A percentile compares a stretch with the other conserved stretches of the same genome.
phyloP scores from a whole-genome alignment of 2,329 filamentous ascomycete genomes.

The Nemania diffusa region DNA sequence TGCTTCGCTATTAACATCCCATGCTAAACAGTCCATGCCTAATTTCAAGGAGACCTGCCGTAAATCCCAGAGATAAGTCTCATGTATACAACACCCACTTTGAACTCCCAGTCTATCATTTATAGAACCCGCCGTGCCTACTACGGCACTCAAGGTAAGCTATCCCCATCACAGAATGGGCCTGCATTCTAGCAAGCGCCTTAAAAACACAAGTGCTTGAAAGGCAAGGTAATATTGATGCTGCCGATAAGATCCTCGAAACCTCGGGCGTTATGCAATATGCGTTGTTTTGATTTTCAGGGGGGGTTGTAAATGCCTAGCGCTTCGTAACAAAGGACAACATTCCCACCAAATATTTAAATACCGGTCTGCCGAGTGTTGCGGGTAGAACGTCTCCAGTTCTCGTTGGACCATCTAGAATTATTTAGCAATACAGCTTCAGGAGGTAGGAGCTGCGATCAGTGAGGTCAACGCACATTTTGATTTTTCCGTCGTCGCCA shows the following conservation, averaged over 20 bases:
- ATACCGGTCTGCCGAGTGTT: conserved; percentile 34
- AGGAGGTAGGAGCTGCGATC: neutral
- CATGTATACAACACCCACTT: no score
- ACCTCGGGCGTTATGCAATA: conserved; percentile 5
- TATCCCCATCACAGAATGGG: neutral
- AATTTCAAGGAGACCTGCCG: conserved; percentile 6
- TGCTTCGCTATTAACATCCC: conserved; percentile 15
- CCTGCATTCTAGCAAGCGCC: conserved; percentile 14
- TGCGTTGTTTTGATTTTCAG: neutral
- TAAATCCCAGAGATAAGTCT: conserved; percentile 13
- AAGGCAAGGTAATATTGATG: conserved; percentile 2
- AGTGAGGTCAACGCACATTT: conserved; percentile 73
- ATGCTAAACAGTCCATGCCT: conserved; percentile 5
- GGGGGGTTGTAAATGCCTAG: neutral
- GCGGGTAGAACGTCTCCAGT: conserved; percentile 41
- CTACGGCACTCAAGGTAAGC: conserved; percentile 13
- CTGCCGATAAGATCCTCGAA: neutral
- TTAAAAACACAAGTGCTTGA: conserved; percentile 10
- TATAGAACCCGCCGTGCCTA: conserved; percentile 14
- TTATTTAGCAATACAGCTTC: conserved; percentile 35
- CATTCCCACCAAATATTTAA: conserved; percentile 38
- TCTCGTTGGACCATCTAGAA: conserved; percentile 53
- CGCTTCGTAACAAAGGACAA: neutral
- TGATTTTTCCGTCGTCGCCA: conserved; percentile 85
- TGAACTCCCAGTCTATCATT: conserved; percentile 28